Evolutionary conservation across 108 stramenopile species (phyloP), one percentile per base, ranked within the genome.

Genomic region (Cylindrotheca closterium): DNA sequence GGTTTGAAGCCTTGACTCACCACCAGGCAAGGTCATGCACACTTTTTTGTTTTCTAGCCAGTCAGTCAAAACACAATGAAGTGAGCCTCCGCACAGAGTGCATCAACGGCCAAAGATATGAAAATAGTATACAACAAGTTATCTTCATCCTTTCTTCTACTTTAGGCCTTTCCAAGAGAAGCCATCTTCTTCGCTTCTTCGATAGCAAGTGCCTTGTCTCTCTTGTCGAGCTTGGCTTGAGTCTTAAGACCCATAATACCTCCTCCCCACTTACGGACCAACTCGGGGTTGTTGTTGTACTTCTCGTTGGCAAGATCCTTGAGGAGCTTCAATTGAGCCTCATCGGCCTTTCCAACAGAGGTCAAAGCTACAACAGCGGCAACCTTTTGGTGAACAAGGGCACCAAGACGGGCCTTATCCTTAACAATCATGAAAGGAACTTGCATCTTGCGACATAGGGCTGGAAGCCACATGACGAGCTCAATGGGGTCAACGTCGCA

Each of bases 241-340:
- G 99, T 99, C 96, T 98, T 98, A 73, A 99, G 92, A 73, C 99
- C 99, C 99, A 99, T 98, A 80, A 97, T 89, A 69, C 99, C 99
- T 45, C 97, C 99, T 64, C 99, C 97, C 98, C 98, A 99, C 82
- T 97, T 97, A 32, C 96, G 83, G 64, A 91, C 59, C 32, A 88
- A 57, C 0, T 86, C 87, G 47, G 83, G 47, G 73, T 97, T 97
- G 80, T 97, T 84, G 86, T 98, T 98, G 94, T 91, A 99, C 86
- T 96, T 93, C 63, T 96, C 93, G 59, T 58, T 83, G 65, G 85
- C 97, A 42, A 91, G 67, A 27, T 87, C 77, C 66, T 79, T 59
- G 34, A 99, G 85, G 55, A 87, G 74, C 52, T 84, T 73, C 30
- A 99, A 75, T 60, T 92, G 93, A 34, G 84, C 69, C 34, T 84